These are phyloP conservation scores for Vararia minispora DNA, from an alignment of 768 basidiomycete genomes.

Conservation along the genomic window DNA sequence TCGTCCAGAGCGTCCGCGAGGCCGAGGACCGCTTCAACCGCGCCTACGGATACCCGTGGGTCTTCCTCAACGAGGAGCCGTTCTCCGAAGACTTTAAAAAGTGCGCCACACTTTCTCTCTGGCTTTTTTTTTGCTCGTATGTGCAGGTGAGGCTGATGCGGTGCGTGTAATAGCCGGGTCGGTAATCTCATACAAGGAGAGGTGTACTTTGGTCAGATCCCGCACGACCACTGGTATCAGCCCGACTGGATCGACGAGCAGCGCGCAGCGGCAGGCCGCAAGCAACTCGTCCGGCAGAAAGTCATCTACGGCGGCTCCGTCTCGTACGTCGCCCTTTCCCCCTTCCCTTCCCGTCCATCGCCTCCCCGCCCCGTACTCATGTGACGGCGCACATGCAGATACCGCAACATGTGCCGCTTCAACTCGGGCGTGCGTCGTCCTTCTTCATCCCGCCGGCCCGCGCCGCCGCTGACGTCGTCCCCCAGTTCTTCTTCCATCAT, in stretches of 20 bases:
- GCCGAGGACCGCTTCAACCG: slow-evolving; percentile 85
- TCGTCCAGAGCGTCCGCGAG: slow-evolving; percentile 55
- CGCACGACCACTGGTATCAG: slow-evolving; percentile 35
- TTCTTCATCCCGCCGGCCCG: no score
- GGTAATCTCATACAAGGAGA: slow-evolving; percentile 20
- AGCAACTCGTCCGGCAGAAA: slow-evolving; percentile 43
- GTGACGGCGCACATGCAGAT: slow-evolving; percentile 14
- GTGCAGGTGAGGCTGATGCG: neutral
- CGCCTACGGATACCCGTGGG: slow-evolving; percentile 72
- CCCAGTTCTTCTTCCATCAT: slow-evolving; percentile 55
- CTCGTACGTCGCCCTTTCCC: no score
- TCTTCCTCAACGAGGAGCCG: slow-evolving; percentile 79
- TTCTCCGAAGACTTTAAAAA: slow-evolving; percentile 69
- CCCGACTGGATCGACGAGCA: slow-evolving; percentile 43
- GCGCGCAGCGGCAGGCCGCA: slow-evolving; percentile 27
- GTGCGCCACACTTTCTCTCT: slow-evolving; percentile 23
- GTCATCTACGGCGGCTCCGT: slow-evolving; percentile 53
- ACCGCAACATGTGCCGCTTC: slow-evolving; percentile 45
- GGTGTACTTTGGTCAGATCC: slow-evolving; percentile 32
- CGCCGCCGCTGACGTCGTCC: no score
- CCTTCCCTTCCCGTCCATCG: no score
- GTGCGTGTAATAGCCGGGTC: slow-evolving; percentile 20
- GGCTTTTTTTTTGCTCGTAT: no score
- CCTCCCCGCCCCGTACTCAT: no score
- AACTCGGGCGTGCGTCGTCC: slow-evolving; percentile 30